A percentile compares a stretch with the other conserved stretches of the same genome.
These are phyloP conservation scores for Lasiodiplodia sp. DNA, from an alignment of 2,329 filamentous ascomycete species.

Conservation along the genomic window DNA sequence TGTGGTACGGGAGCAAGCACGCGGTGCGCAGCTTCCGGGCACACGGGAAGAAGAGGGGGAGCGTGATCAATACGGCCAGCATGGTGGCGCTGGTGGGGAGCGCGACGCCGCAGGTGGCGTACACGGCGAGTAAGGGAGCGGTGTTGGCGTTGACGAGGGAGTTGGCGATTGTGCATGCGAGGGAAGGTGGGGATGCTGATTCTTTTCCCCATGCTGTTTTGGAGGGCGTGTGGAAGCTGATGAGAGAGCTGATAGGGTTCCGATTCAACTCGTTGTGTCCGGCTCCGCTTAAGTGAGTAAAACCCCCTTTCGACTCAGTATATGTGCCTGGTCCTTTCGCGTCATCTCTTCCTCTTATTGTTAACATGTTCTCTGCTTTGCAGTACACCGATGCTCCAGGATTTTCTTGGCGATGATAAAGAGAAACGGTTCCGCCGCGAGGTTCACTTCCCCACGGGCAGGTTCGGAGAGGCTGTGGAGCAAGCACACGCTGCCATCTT, in stretches of 20 bases:
- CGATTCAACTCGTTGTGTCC: no score
- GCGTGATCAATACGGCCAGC: slow-evolving; percentile 91
- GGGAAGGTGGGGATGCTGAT: no score
- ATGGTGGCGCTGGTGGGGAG: slow-evolving; percentile 87
- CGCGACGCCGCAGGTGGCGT: slow-evolving; percentile 87
- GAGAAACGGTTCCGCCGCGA: slow-evolving; percentile 83
- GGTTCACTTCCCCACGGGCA: slow-evolving; percentile 85
- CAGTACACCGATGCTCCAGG: slow-evolving; percentile 84
- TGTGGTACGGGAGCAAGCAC: slow-evolving; percentile 97
- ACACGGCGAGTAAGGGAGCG: slow-evolving; percentile 92
- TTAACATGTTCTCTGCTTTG: no score
- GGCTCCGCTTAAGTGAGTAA: no score
- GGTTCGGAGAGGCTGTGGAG: slow-evolving; percentile 91
- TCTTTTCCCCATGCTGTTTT: no score
- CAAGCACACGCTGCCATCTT: slow-evolving; percentile 90
- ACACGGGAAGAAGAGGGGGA: slow-evolving; percentile 78
- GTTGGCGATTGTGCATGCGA: no score
- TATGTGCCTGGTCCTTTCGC: no score
- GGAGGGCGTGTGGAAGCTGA: no score
- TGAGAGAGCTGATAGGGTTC: no score
- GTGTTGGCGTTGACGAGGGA: slow-evolving; percentile 60
- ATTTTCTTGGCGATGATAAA: slow-evolving; percentile 89
- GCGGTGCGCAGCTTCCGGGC: slow-evolving; percentile 81
- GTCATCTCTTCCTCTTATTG: no score
- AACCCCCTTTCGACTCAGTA: no score